Base-by-base conservation (phyloP, 352 stramenopile genomes). In the Aphanomyces euteiches region DNA sequence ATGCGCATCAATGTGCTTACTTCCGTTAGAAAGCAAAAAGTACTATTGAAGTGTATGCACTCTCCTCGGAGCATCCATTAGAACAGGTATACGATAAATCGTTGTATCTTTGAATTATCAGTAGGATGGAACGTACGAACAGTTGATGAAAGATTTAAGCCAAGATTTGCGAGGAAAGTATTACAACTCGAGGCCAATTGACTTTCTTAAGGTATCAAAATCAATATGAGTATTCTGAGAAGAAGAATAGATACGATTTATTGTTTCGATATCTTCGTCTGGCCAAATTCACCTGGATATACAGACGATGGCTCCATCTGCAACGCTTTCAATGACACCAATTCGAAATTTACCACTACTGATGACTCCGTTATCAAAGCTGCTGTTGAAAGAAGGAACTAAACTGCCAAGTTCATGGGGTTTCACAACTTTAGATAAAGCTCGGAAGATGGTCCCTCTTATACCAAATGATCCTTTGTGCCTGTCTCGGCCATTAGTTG, bases 271-370 rank as follows among this genome's bases (percentile, higher is more conserved):
- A 17, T 36, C 43, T 19, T 28, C 43, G 8, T 36, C 59, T 0
- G 43, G 36, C 7, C n/a, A 38, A 7, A 12, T 67, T 8, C 40
- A 54, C 28, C 10, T 67, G 7, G 36, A 48, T 21, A 13, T 56
- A 10, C 21, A 56, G 17, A 12, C 38, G 3, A 6, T 67, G 12
- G 43, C 38, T 17, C 59, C 59, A 21, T 15, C 39, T 12, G 21
- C 41, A 13, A 34, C 28, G 41, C 3, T 67, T 17, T 34, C 19
- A 15, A 21, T 67, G 59, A 41, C 17, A 21, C 41, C 59, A 5
- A 56, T 67, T 1, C 59, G 59, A 5, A 67, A 67, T 40, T 37
- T 67, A 36, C 59, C 59, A 7, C 59, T 67, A 12, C 41, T 67
- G 12, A 21, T 56, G 15, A 67, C 59, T 5, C 41, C 59, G 10